These are phyloP conservation scores for Handroanthus guayacan DNA, from an alignment of 257 asterid genomes.

Conservation along the genomic window DNA sequence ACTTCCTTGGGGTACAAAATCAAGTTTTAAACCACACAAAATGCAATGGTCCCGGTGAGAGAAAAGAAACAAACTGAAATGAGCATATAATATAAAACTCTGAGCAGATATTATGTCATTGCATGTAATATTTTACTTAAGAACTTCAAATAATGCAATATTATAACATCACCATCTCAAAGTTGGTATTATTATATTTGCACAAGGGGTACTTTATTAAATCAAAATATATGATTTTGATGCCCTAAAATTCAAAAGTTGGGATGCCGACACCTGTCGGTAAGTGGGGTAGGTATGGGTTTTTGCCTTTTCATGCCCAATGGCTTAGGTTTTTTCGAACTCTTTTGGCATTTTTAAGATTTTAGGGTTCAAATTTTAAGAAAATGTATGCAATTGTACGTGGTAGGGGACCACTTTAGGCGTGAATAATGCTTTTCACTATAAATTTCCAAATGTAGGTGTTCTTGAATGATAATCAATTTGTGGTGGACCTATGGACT, in stretches of 20 bases:
- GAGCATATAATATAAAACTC: slow-evolving; percentile 32
- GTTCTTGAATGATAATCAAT: slow-evolving; percentile 13
- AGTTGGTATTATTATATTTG: slow-evolving; percentile 15
- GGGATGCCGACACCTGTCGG: slow-evolving; percentile 58
- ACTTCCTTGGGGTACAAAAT: slow-evolving; percentile 1
- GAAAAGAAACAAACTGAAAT: slow-evolving; percentile 33
- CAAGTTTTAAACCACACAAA: slow-evolving; percentile 20
- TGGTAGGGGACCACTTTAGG: slow-evolving; percentile 56
- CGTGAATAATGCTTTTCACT: slow-evolving; percentile 31
- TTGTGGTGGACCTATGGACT: slow-evolving; percentile 2
- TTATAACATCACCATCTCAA: slow-evolving; percentile 36
- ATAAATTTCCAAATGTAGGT: slow-evolving; percentile 40
- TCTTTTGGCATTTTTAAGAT: slow-evolving; percentile 44
- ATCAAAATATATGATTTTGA: slow-evolving; percentile 32
- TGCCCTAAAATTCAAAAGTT: slow-evolving; percentile 43
- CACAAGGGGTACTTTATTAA: slow-evolving; percentile 32
- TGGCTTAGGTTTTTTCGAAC: slow-evolving; percentile 39
- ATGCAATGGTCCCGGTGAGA: slow-evolving; percentile 56
- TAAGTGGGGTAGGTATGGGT: slow-evolving; percentile 41
- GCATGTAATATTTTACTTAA: slow-evolving; percentile 19
- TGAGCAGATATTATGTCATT: slow-evolving; percentile 35
- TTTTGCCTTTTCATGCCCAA: slow-evolving; percentile 31
- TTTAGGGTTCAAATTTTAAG: slow-evolving; percentile 44
- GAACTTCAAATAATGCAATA: slow-evolving; percentile 21
- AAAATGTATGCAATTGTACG: slow-evolving; percentile 42